phyloP scores from a whole-genome alignment of 257 asterid species.

The Solanum paucissectum region DNA sequence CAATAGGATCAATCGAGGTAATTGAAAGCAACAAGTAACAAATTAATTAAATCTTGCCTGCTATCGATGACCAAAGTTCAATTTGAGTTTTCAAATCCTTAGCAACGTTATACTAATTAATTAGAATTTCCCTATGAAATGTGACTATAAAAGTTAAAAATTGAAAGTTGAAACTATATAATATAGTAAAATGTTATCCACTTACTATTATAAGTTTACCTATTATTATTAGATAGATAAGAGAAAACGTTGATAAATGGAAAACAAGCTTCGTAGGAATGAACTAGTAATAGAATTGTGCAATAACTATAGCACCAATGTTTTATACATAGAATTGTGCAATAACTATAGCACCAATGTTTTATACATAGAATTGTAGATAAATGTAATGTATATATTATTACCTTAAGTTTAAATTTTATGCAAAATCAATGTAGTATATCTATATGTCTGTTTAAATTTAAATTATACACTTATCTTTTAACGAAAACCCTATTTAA shows the following conservation, averaged over 20 bases:
- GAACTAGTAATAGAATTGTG: not conserved
- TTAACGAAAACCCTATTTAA: not conserved
- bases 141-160: not conserved
- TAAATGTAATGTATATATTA: not conserved
- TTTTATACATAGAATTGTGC: too few species aligned
- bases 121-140: too few species aligned
- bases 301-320: too few species aligned
- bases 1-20: not conserved
- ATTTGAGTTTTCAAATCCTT: not conserved
- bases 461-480: not conserved
- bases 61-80: not conserved
- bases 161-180: too few species aligned
- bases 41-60: too few species aligned
- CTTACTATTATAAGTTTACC: not conserved
- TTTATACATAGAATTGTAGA: too few species aligned
- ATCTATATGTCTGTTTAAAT: not conserved
- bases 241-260: not conserved
- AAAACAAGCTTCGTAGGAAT: not conserved
- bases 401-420: not conserved
- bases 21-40: not conserved
- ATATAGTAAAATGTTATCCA: not conserved
- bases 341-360: not conserved
- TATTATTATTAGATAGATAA: too few species aligned
- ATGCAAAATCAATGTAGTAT: not conserved
- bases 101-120: too few species aligned